Conservation (phyloP, 1,284 basidiomycete species). For the Fomitopsis palustris region DNA sequence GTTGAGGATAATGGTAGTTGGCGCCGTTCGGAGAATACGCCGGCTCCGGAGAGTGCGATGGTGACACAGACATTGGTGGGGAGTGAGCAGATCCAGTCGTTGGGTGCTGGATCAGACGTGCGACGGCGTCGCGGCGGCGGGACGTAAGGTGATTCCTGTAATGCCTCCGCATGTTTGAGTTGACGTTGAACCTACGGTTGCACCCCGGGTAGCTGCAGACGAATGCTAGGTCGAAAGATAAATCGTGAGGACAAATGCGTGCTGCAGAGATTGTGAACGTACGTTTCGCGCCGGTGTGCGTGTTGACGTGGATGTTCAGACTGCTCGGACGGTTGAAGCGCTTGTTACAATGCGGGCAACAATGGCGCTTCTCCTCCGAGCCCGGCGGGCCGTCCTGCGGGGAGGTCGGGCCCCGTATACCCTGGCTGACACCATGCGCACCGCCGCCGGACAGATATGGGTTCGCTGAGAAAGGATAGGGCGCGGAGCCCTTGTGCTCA, state of each 20-base stretch:
- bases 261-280: slow-evolving; percentile 10
- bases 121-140: slow-evolving; percentile 19
- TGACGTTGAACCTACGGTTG: slow-evolving; percentile 38
- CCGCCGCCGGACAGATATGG: slow-evolving; percentile 7
- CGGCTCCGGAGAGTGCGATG: not conserved
- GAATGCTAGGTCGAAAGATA: slow-evolving; percentile 26
- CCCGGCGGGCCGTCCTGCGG: not conserved
- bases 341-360: slow-evolving; percentile 38
- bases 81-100: not conserved
- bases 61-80: slow-evolving; percentile 3
- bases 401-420: not conserved
- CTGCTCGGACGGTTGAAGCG: slow-evolving; percentile 43
- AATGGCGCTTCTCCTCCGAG: slow-evolving; percentile 29
- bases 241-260: not conserved
- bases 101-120: slow-evolving; percentile 15
- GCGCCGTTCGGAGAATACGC: not conserved
- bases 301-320: slow-evolving; percentile 39
- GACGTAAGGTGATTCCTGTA: slow-evolving; percentile 33
- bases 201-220: slow-evolving; percentile 36
- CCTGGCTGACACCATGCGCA: not conserved
- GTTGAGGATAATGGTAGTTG: not conserved
- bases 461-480: slow-evolving; percentile 7
- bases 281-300: slow-evolving; percentile 41
- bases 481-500: not conserved
- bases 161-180: slow-evolving; percentile 44